These are phyloP conservation scores for Stenocarpella maydis DNA, from an alignment of 2,329 filamentous ascomycete species.

Conservation along the genomic window DNA sequence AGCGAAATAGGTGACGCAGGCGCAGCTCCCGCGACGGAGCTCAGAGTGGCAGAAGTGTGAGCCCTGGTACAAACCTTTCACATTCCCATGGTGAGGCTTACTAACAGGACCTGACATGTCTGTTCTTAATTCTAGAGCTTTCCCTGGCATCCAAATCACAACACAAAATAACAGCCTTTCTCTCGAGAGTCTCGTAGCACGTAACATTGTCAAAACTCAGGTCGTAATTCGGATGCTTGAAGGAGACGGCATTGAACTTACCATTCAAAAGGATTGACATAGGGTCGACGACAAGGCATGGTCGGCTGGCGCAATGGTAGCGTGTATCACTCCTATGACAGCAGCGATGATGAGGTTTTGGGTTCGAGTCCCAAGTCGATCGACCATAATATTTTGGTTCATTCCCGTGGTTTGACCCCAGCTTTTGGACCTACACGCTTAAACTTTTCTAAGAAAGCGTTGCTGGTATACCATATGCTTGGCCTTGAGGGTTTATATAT, in stretches of 20 bases:
- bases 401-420: too few species aligned
- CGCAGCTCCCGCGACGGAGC: too few species aligned
- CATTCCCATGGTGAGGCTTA: neutral
- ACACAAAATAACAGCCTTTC: neutral
- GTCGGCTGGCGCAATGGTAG: slow-evolving; percentile 28
- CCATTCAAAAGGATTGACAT: too few species aligned
- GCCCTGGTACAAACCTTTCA: neutral
- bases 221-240: neutral
- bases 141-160: neutral
- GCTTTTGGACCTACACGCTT: too few species aligned
- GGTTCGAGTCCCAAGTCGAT: slow-evolving; percentile 28
- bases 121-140: too few species aligned
- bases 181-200: too few species aligned
- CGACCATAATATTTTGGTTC: neutral
- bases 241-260: too few species aligned
- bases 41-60: neutral
- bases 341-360: slow-evolving; percentile 28
- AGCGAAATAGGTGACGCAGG: neutral
- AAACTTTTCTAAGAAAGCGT: too few species aligned
- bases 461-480: too few species aligned
- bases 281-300: neutral
- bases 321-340: slow-evolving; percentile 20
- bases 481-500: too few species aligned
- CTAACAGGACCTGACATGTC: neutral
- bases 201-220: too few species aligned